Evolutionary conservation across 306 rosid species (phyloP).

Genomic region (Fagus sylvatica): DNA sequence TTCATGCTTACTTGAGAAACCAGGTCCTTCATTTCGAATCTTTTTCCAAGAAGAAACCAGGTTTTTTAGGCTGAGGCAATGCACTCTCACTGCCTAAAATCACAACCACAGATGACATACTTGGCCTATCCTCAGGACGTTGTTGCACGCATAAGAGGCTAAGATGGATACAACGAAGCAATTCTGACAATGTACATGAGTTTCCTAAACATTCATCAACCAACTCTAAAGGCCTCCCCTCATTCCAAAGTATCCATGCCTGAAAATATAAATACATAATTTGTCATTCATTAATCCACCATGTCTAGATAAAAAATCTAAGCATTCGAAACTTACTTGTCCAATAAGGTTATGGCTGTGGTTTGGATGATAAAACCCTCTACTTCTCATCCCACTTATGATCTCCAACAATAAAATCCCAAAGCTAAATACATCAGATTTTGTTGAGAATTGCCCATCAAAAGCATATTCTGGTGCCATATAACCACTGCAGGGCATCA

Average conservation of each 20-base stretch:
- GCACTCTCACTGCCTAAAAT: constrained; percentile 42
- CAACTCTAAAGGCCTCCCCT: constrained; percentile 9
- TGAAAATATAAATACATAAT: background rate
- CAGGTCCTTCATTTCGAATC: background rate
- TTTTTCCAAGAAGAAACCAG: constrained; percentile 31
- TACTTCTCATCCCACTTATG: constrained; percentile 45
- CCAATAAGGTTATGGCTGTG: constrained; percentile 46
- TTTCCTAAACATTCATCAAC: constrained; percentile 28
- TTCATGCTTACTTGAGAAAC: background rate
- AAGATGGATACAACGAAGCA: constrained; percentile 47
- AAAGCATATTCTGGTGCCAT: constrained; percentile 61
- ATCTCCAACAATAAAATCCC: constrained; percentile 55
- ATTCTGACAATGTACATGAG: background rate
- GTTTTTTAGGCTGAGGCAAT: constrained; percentile 51
- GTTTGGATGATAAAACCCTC: constrained; percentile 33
- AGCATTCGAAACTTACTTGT: constrained; percentile 37
- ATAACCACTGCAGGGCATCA: constrained; percentile 45
- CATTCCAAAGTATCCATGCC: constrained; percentile 40
- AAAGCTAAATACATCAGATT: constrained; percentile 60
- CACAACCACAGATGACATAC: constrained; percentile 42
- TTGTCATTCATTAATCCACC: background rate
- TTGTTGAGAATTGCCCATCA: constrained; percentile 51
- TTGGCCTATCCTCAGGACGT: constrained; percentile 53
- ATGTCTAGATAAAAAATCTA: no score
- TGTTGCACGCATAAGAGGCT: constrained; percentile 56